These are phyloP conservation scores for Penicillium capsulatum DNA, from an alignment of 2,329 filamentous ascomycete species.

Conservation along the genomic window DNA sequence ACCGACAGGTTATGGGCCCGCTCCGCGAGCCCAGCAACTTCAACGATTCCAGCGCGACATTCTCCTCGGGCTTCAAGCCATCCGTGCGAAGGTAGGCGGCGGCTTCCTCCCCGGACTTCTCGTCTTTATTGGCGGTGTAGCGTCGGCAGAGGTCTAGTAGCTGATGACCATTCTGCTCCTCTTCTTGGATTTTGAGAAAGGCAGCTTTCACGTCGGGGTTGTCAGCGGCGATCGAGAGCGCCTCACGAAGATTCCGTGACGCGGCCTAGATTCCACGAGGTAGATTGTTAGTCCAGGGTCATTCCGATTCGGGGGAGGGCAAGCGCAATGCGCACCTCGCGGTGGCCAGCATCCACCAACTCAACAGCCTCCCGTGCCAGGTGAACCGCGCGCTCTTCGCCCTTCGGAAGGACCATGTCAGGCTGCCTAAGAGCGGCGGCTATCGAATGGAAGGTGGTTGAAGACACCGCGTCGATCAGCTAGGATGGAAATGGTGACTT, in stretches of 20 bases:
- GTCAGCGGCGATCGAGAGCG: slow-evolving; percentile 45
- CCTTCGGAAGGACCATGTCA: slow-evolving; percentile 43
- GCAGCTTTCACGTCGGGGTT: slow-evolving; percentile 44
- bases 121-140: slow-evolving; percentile 41
- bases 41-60: slow-evolving; percentile 42
- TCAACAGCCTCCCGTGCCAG: slow-evolving; percentile 47
- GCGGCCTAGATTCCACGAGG: slow-evolving; percentile 36
- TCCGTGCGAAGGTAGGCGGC: slow-evolving; percentile 41
- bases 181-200: slow-evolving; percentile 43
- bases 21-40: slow-evolving; percentile 41
- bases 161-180: slow-evolving; percentile 41
- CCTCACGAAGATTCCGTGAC: slow-evolving; percentile 47
- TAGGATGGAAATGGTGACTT: background rate
- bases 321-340: slow-evolving; percentile 36
- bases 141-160: slow-evolving; percentile 44
- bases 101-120: slow-evolving; percentile 44
- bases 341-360: slow-evolving; percentile 44
- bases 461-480: background rate
- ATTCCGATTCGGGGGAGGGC: background rate
- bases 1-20: slow-evolving; percentile 35
- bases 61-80: slow-evolving; percentile 42
- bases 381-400: slow-evolving; percentile 45
- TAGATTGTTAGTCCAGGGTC: background rate
- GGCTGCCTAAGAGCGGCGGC: slow-evolving; percentile 18
- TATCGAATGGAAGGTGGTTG: slow-evolving; percentile 1